Conservation (phyloP, 1,284 basidiomycete species). For the Irpex lacteus region DNA sequence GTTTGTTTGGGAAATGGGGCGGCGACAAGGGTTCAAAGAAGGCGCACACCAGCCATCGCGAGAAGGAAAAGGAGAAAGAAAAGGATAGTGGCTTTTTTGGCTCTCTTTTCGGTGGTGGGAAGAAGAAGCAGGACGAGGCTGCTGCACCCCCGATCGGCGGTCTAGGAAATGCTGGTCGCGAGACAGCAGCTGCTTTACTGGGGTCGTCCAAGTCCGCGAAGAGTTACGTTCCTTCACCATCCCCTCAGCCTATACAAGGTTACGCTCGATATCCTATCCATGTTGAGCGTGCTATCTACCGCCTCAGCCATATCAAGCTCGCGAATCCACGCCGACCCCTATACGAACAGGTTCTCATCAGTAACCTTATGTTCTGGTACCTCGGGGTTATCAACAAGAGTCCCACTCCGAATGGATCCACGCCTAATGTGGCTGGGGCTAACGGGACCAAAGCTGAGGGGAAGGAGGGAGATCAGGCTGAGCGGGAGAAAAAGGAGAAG, state of each 20-base stretch:
- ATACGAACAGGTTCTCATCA: conserved; percentile 98
- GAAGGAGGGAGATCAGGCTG: conserved; percentile 13
- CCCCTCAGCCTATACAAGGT: conserved; percentile 62
- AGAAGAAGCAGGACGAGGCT: conserved; percentile 78
- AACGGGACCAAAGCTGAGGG: conserved; percentile 6
- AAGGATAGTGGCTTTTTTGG: conserved; percentile 84
- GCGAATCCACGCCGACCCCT: conserved; percentile 95
- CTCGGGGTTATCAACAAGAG: conserved; percentile 95
- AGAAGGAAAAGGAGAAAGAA: conserved; percentile 68
- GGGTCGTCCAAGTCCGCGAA: conserved; percentile 81
- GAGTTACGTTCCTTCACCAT: conserved; percentile 54
- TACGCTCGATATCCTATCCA: conserved; percentile 94
- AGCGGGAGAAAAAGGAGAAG: conserved; percentile 31
- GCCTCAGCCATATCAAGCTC: conserved; percentile 96
- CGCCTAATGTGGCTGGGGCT: conserved; percentile 3
- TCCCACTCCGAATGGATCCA: conserved; percentile 32
- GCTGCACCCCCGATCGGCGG: conserved; percentile 46
- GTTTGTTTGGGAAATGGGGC: conserved; percentile 73
- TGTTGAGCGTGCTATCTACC: conserved; percentile 96
- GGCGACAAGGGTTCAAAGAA: conserved; percentile 55
- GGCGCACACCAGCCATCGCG: conserved; percentile 40
- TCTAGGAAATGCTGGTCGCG: conserved; percentile 63
- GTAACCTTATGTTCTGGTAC: conserved; percentile 99
- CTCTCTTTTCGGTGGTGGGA: conserved; percentile 77
- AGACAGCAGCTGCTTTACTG: conserved; percentile 79